Conservation (phyloP, 345 rosid species). For the Jatropha curcas region DNA sequence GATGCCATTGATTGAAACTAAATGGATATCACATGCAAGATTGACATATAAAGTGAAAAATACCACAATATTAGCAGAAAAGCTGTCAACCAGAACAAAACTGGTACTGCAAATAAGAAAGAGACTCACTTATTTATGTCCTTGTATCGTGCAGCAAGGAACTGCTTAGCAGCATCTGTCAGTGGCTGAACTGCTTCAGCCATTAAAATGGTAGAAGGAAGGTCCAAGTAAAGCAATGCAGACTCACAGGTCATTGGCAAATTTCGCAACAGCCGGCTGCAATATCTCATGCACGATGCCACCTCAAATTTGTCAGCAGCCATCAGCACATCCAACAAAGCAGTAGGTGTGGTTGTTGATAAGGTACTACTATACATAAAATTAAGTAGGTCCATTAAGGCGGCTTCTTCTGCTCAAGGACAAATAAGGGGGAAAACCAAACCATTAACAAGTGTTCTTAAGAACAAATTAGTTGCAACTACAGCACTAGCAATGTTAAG, state of each 20-base stretch:
- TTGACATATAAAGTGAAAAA: neutral
- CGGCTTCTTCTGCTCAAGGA: conserved; percentile 67
- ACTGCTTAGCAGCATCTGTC: conserved; percentile 67
- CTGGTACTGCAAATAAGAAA: neutral
- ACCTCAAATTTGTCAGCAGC: conserved; percentile 89
- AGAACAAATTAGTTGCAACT: neutral
- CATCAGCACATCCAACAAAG: conserved; percentile 66
- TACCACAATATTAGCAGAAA: neutral
- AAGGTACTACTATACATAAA: conserved; percentile 66
- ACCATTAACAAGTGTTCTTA: neutral
- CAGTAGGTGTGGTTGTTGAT: conserved; percentile 48
- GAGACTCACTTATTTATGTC: conserved; percentile 53
- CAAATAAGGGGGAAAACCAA: conserved; percentile 6
- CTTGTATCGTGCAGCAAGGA: conserved; percentile 59
- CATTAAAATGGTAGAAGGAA: conserved; percentile 65
- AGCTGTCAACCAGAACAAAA: neutral
- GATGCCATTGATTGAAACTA: neutral
- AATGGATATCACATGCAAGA: neutral
- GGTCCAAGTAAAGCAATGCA: conserved; percentile 74
- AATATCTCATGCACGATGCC: conserved; percentile 79
- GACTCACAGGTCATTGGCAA: conserved; percentile 74
- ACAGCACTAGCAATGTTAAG: neutral
- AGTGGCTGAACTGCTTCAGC: conserved; percentile 80
- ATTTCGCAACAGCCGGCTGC: conserved; percentile 59
- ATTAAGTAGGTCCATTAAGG: conserved; percentile 71